Conservation (phyloP, 306 rosid species). For the Prunus armeniaca region DNA sequence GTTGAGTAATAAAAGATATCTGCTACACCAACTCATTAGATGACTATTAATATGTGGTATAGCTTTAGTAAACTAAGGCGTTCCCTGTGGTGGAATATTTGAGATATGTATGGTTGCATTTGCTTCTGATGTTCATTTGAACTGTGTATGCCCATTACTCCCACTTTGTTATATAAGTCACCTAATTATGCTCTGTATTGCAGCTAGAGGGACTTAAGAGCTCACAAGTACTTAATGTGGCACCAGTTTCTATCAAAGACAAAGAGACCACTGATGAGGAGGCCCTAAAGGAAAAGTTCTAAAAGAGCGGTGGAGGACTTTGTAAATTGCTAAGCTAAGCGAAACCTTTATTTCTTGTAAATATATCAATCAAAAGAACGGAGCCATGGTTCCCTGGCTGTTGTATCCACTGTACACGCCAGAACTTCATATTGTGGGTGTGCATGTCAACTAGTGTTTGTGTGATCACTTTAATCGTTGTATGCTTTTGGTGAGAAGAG, state of each 20-base stretch:
- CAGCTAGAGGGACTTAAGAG: constrained; percentile 73
- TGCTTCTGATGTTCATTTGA: background rate
- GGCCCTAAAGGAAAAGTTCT: constrained; percentile 44
- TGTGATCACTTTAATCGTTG: background rate
- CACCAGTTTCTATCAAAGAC: constrained; percentile 47
- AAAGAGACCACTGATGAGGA: constrained; percentile 57
- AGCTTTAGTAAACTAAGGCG: background rate
- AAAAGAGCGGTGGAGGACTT: constrained; percentile 15
- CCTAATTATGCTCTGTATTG: constrained; percentile 12
- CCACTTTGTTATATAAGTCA: background rate
- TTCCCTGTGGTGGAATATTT: background rate
- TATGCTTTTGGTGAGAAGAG: constrained; percentile 1
- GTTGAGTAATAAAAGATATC: background rate
- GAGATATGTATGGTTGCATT: background rate
- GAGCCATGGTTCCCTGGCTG: constrained; percentile 3
- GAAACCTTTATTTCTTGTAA: constrained; percentile 2
- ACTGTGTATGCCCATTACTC: background rate
- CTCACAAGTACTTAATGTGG: constrained; percentile 23
- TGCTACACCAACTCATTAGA: background rate
- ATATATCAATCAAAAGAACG: background rate
- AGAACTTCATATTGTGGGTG: background rate
- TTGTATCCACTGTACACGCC: background rate
- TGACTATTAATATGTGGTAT: background rate
- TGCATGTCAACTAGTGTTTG: background rate
- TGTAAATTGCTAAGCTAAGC: constrained; percentile 10